phyloP scores from a whole-genome alignment of 2,329 filamentous ascomycete species.

The Magnaporthales sp. region DNA sequence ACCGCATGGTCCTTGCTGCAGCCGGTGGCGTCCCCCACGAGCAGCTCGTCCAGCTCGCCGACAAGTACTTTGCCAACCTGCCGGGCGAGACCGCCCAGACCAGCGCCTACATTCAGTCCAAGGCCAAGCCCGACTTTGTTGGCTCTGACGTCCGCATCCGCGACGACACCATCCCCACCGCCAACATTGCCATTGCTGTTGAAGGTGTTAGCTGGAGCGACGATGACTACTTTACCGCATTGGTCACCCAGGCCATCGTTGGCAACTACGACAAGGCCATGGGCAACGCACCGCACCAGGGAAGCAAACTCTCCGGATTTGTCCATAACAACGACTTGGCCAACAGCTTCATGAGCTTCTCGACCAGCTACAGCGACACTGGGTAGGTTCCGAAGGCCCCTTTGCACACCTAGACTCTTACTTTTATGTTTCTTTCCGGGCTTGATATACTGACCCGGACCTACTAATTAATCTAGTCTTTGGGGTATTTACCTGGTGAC shows the following conservation, averaged over 20 bases:
- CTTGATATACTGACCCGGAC: constrained; percentile 6
- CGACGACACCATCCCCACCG: constrained; percentile 91
- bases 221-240: constrained; percentile 95
- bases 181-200: constrained; percentile 96
- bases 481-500: constrained; percentile 99
- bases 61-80: constrained; percentile 85
- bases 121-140: constrained; percentile 88
- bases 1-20: constrained; percentile 98
- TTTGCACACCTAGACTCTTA: not conserved
- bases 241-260: constrained; percentile 96
- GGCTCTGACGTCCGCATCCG: constrained; percentile 93
- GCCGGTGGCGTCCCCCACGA: constrained; percentile 90
- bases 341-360: constrained; percentile 99
- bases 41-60: constrained; percentile 88
- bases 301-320: constrained; percentile 94
- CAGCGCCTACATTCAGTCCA: constrained; percentile 66
- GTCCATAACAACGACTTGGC: constrained; percentile 92
- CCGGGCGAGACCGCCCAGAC: constrained; percentile 68
- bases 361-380: constrained; percentile 98
- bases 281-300: constrained; percentile 93
- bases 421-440: constrained; percentile 1
- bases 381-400: constrained; percentile 68
- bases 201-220: constrained; percentile 99
- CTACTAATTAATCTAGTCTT: constrained; percentile 52
- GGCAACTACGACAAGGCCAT: constrained; percentile 99